Evolutionary conservation across 352 stramenopile genomes (phyloP).

Genomic region (Pythium myriotylum): DNA sequence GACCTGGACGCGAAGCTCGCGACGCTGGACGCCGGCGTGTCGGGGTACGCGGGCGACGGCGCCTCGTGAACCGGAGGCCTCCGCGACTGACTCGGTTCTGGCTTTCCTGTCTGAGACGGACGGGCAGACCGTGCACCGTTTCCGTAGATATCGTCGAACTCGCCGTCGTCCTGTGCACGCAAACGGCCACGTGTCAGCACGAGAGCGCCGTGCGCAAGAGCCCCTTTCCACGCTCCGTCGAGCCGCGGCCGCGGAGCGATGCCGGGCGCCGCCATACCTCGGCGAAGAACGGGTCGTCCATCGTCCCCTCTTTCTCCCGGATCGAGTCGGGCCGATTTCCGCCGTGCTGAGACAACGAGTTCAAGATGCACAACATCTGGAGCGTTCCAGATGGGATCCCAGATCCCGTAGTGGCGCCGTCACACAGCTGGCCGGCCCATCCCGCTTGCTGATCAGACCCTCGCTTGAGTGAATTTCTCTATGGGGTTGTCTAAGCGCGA

Average conservation of each 20-base stretch:
- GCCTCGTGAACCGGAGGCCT: background rate
- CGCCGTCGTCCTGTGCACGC: conserved; percentile 54
- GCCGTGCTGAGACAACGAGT: conserved; percentile 7
- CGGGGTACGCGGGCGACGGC: conserved; percentile 16
- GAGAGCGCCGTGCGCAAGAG: conserved; percentile 1
- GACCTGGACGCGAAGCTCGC: conserved; percentile 29
- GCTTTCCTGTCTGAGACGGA: conserved; percentile 11
- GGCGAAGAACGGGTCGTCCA: conserved; percentile 55
- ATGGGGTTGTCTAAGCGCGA: background rate
- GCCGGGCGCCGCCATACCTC: conserved; percentile 28
- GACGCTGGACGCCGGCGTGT: conserved; percentile 30
- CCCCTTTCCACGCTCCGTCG: background rate
- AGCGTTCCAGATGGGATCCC: conserved; percentile 4
- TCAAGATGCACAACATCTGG: conserved; percentile 28
- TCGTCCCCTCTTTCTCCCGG: conserved; percentile 16
- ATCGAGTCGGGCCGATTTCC: background rate
- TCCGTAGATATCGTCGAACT: conserved; percentile 80
- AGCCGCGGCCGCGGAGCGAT: background rate
- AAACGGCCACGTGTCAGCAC: conserved; percentile 9
- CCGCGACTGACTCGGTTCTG: conserved; percentile 7
- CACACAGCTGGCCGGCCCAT: conserved; percentile 9
- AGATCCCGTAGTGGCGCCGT: conserved; percentile 4
- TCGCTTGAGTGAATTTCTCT: conserved; percentile 14
- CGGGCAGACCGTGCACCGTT: conserved; percentile 10
- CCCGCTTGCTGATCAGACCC: background rate